phyloP scores from a whole-genome alignment of 148 eudicot species.

The Rhododendron ovatum region DNA sequence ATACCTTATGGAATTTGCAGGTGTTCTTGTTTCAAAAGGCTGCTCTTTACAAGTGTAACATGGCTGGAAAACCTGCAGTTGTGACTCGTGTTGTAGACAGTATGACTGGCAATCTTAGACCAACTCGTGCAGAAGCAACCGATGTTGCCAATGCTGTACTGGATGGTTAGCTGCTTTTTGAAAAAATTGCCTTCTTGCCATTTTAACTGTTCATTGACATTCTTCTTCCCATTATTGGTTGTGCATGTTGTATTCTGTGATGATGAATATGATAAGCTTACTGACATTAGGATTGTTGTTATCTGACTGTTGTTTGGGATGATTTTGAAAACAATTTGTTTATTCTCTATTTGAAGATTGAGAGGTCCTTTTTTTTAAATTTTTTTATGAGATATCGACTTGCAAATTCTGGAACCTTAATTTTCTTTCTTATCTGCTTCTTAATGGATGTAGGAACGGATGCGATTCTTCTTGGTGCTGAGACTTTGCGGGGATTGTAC shows the following conservation, averaged over 20 bases:
- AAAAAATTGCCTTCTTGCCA: not conserved
- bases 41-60: constrained; percentile 87
- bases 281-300: not conserved
- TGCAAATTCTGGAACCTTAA: not conserved
- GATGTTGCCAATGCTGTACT: constrained; percentile 88
- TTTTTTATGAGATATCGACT: not conserved
- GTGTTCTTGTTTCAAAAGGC: constrained; percentile 95
- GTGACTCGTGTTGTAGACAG: constrained; percentile 98
- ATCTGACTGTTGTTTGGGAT: not conserved
- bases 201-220: not conserved
- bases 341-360: not conserved
- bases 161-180: constrained; percentile 48
- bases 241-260: not conserved
- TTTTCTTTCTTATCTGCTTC: constrained; percentile 4
- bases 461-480: constrained; percentile 99
- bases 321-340: not conserved
- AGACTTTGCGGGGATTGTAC: constrained; percentile 85
- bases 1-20: constrained; percentile 27
- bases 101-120: constrained; percentile 92
- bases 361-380: not conserved
- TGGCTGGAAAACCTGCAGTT: constrained; percentile 98
- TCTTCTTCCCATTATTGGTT: not conserved
- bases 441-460: constrained; percentile 64
- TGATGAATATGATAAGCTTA: not conserved
- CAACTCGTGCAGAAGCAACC: constrained; percentile 91